Percentiles rank a stretch among this genome's conserved stretches.
phyloP scores from a whole-genome alignment of 1,284 basidiomycete genomes.

The Apiotrichum brassicae region DNA sequence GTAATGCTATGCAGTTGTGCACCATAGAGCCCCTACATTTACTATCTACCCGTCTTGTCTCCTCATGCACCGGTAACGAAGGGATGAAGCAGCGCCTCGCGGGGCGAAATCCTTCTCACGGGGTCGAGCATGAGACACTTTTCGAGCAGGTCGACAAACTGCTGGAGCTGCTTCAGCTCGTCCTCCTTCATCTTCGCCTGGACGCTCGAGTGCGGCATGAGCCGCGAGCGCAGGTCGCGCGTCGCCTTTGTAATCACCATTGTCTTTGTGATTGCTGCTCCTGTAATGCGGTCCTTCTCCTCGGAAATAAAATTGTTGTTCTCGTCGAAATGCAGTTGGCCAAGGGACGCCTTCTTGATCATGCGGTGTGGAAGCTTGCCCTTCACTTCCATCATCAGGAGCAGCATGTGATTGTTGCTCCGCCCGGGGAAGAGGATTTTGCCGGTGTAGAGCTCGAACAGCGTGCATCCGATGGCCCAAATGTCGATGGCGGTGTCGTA shows the following conservation, averaged over 20 bases:
- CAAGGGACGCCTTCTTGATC: conserved; percentile 90
- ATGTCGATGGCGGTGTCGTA: conserved; percentile 92
- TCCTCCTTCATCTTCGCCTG: conserved; percentile 71
- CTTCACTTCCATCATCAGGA: conserved; percentile 94
- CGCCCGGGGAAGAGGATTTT: conserved; percentile 97
- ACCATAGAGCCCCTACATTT: too few relatives aligned
- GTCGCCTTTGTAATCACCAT: conserved; percentile 78
- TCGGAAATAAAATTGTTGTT: conserved; percentile 57
- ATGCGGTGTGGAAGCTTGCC: conserved; percentile 89
- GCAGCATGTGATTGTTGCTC: conserved; percentile 96
- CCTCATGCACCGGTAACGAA: conserved; percentile 63
- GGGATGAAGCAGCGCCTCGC: conserved; percentile 79
- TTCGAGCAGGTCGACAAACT: conserved; percentile 86
- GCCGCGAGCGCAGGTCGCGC: conserved; percentile 69
- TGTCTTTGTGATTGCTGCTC: conserved; percentile 67
- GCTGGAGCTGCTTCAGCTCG: conserved; percentile 72
- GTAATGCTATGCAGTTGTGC: too few relatives aligned
- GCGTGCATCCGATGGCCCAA: conserved; percentile 96
- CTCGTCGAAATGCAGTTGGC: conserved; percentile 89
- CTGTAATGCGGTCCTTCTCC: conserved; percentile 75
- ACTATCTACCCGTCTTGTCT: not conserved
- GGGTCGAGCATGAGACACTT: conserved; percentile 90
- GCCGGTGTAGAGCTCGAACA: conserved; percentile 97
- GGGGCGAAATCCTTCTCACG: conserved; percentile 71
- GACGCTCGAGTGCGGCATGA: conserved; percentile 70